A percentile compares a stretch with the other conserved stretches of the same genome.
phyloP scores from a whole-genome alignment of 352 stramenopile genomes.

The Globisporangium emineosum region DNA sequence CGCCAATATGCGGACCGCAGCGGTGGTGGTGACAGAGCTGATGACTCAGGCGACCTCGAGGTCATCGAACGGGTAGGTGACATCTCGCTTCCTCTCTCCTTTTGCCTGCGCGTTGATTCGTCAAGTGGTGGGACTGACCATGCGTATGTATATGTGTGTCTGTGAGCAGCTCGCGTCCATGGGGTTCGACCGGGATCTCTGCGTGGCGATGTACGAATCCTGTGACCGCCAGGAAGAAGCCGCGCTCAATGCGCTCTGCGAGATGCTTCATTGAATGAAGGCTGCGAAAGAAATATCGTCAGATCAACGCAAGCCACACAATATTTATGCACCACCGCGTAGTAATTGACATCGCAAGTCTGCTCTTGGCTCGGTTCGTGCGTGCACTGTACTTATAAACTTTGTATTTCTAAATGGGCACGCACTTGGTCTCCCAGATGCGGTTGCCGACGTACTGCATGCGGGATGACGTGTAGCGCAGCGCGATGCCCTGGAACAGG shows the following conservation, averaged over 20 bases:
- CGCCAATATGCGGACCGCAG: not conserved
- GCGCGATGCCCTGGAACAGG: conserved; percentile 68
- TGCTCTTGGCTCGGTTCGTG: not conserved
- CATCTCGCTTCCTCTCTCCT: not conserved
- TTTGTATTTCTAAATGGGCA: conserved; percentile 45
- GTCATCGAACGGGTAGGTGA: conserved; percentile 35
- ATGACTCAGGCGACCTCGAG: conserved; percentile 12
- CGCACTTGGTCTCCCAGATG: conserved; percentile 84
- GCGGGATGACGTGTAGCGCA: conserved; percentile 72
- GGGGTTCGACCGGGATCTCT: conserved; percentile 55
- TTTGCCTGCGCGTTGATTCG: not conserved
- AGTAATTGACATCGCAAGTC: not conserved
- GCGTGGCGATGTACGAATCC: conserved; percentile 54
- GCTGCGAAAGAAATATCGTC: not conserved
- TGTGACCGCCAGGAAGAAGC: conserved; percentile 53
- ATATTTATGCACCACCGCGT: not conserved
- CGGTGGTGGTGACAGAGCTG: not conserved
- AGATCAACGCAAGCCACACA: not conserved
- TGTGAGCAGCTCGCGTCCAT: conserved; percentile 56
- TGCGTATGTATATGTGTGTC: conserved; percentile 1
- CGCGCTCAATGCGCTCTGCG: conserved; percentile 49
- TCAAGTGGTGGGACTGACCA: not conserved
- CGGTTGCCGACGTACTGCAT: conserved; percentile 82
- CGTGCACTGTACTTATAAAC: not conserved
- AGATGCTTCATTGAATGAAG: conserved; percentile 34